Percentiles rank a stretch among this genome's conserved stretches.
phyloP scores from a whole-genome alignment of 1,284 basidiomycete genomes.

The Melampsora larici-populina region DNA sequence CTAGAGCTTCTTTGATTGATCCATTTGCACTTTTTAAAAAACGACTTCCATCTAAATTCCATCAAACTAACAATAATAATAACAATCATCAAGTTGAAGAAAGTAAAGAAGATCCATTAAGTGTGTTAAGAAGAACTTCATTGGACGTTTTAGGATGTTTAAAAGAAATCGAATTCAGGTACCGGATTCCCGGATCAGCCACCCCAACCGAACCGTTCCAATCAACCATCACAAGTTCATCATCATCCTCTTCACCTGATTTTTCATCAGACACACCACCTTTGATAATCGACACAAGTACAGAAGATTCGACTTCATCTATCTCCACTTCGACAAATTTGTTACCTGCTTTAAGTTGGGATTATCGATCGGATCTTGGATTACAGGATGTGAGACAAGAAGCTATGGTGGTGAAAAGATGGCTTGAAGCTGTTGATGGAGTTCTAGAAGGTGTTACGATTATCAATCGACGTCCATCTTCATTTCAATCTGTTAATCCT shows the following conservation, averaged over 20 bases:
- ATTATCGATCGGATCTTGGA: constrained; percentile 33
- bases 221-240: not conserved
- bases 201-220: constrained; percentile 56
- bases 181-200: constrained; percentile 47
- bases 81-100: not conserved
- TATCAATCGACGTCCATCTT: constrained; percentile 17
- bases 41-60: constrained; percentile 2
- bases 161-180: constrained; percentile 58
- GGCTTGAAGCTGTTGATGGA: constrained; percentile 41
- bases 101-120: constrained; percentile 59
- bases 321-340: not conserved
- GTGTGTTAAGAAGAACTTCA: constrained; percentile 67
- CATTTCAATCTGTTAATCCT: not conserved
- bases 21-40: constrained; percentile 41
- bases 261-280: not conserved
- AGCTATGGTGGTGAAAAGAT: constrained; percentile 32
- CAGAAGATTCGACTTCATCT: not conserved
- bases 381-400: constrained; percentile 30
- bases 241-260: not conserved
- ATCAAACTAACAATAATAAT: not conserved
- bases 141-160: constrained; percentile 71
- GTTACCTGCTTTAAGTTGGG: constrained; percentile 32
- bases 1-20: constrained; percentile 20
- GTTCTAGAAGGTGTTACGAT: constrained; percentile 33
- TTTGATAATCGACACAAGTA: not conserved